Base-by-base conservation (phyloP, 768 basidiomycete species). In the Kwoniella shandongensis region DNA sequence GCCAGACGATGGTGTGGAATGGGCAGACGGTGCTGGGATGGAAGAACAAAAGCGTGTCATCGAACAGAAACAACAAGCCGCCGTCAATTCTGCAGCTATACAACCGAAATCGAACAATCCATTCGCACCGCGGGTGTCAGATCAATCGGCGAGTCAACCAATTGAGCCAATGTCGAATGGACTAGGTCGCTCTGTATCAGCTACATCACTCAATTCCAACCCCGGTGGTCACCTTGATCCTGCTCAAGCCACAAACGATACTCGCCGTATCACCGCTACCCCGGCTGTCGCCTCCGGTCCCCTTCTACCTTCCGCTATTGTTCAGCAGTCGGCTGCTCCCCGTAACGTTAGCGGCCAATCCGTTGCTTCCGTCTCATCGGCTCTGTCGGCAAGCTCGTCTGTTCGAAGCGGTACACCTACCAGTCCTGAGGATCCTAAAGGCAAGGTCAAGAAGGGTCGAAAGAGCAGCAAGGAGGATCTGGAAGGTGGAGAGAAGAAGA, bases 1-100 rank as follows among this genome's bases (percentile, higher is more conserved):
- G 49, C 70, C 71, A 27, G 89, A 91, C 59, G 91, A 92, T 67
- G 87, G 86, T 2, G 88, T 93, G 84, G 82, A 83, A 58, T 93
- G 92, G 91, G 90, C 91, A 45, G 88, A 90, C 35, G 82, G 80
- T 11, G 85, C 83, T 1, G 83, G 82, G 51, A 80, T 81, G 41
- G 80, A 81, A 61, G 81, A 81, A 51, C 67, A 69, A 41, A 44
- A 51, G 41, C 49, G 62, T 30, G 45, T 61, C 27, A 50, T 68
- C 45, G 63, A 63, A 11, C 59, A 66, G 12, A 61, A 61, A 25
- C 61, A 64, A 15, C 51, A 57, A 35, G 25, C 51, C 38, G 40
- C 22, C 4, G 18, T 18, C 41, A 40, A 11, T 20, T 69, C 35
- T 76, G 78, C 32, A 67, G 76, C 59, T 4, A 60, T 64, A 35